Base-by-base conservation (phyloP, 177 flowering plant genomes). In the Vitis hybrid region DNA sequence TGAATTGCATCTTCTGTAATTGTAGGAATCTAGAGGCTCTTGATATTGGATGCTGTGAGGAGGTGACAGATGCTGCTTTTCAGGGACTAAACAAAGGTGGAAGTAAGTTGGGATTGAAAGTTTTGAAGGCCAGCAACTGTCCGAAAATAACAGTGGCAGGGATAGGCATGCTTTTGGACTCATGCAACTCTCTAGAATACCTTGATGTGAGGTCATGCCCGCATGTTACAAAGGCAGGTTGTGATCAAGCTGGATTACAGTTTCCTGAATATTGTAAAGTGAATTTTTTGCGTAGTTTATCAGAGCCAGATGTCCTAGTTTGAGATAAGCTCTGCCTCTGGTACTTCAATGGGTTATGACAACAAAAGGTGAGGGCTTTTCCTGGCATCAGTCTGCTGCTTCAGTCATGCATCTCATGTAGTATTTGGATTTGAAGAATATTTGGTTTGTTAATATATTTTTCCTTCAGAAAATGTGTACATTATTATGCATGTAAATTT, bases 151-250 rank as follows among this genome's bases (percentile, higher is more conserved):
- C 98, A 0, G 87, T 90, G 66, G 58, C 67, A 1, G 97, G 89
- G 28, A 84, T 94, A 24, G 64, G 81, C n/a, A 66, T 77, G 69
- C 79, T 96, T 38, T 69, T 92, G 79, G 79, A 79, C 15, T 82
- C 82, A 17, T 96, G 98, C 81, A 81, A 77, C 33, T 69, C 73
- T 55, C 83, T 96, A 15, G 81, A 90, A 54, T 90, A 90, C 79
- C 88, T 96, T 2, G 98, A 96, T 73, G 89, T 96, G 58, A 84
- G 92, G 59, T 96, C 97, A 11, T 94, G 97, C 75, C 95, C 95
- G 3, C 82, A 78, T 60, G 52, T 90, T 11, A 87, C 95, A 1
- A 77, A 87, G 82, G 81, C 70, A 10, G 82, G 76, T 17, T 91
- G 97, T 64, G 85, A 81, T 50, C 88, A 86, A 84, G 99, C 94